phyloP scores from a whole-genome alignment of 176 grass and related monocot genomes.

The Zoysia pacifica region DNA sequence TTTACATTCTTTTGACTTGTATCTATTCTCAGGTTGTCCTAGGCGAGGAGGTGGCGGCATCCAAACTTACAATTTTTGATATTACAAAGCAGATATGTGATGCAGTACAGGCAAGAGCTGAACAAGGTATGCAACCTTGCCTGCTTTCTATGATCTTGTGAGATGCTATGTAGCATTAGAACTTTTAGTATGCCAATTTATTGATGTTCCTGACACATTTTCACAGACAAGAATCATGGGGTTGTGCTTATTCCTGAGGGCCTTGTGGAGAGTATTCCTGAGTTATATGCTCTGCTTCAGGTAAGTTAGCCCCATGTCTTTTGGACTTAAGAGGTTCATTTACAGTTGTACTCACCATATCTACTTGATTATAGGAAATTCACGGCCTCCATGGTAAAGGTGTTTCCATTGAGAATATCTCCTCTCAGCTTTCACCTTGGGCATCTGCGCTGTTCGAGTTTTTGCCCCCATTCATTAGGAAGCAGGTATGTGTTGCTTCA shows the following conservation, averaged over 20 bases:
- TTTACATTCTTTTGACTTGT: conserved; percentile 21
- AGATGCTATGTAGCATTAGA: conserved; percentile 18
- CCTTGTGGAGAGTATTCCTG: conserved; percentile 97
- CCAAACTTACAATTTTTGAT: conserved; percentile 98
- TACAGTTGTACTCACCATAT: conserved; percentile 27
- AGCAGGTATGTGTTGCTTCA: conserved; percentile 59
- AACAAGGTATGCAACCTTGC: conserved; percentile 52
- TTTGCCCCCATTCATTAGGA: conserved; percentile 92
- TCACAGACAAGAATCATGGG: conserved; percentile 88
- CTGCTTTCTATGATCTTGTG: neutral
- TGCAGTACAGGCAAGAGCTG: conserved; percentile 81
- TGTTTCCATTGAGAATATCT: conserved; percentile 85
- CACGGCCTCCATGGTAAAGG: conserved; percentile 82
- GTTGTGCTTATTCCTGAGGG: conserved; percentile 98
- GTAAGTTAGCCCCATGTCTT: conserved; percentile 34
- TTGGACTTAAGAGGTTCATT: neutral
- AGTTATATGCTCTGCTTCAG: conserved; percentile 95
- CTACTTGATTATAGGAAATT: conserved; percentile 74
- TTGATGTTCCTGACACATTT: neutral
- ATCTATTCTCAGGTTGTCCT: conserved; percentile 80
- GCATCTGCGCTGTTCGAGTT: conserved; percentile 98
- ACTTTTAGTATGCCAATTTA: conserved; percentile 16
- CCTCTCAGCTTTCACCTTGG: conserved; percentile 98
- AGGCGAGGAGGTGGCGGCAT: conserved; percentile 91
- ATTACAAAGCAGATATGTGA: conserved; percentile 98